These are phyloP conservation scores for Candida alai DNA, from an alignment of 805 yeast species.

Conservation along the genomic window DNA sequence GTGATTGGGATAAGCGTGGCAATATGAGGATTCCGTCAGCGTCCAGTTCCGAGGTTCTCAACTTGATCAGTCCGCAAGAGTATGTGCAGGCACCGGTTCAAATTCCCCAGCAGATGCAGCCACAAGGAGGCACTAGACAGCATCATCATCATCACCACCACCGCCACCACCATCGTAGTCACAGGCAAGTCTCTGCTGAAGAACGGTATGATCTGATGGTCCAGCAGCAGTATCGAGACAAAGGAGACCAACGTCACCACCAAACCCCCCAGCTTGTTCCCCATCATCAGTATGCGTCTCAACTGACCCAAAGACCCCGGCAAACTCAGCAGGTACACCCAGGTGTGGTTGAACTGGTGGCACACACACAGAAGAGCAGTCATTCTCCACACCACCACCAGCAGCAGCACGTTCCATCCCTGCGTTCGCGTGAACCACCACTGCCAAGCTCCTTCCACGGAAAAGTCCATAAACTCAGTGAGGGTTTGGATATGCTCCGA, in stretches of 20 bases:
- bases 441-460: too few relatives aligned
- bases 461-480: slow-evolving; percentile 10
- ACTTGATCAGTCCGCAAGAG: slow-evolving; percentile 5
- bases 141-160: slow-evolving; percentile 1
- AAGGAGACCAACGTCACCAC: background rate
- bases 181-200: background rate
- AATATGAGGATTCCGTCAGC: slow-evolving; percentile 8
- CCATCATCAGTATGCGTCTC: background rate
- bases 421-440: slow-evolving; percentile 1
- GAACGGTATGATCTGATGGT: background rate
- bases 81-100: too few relatives aligned
- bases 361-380: too few relatives aligned
- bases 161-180: slow-evolving; percentile 1
- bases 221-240: background rate
- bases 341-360: too few relatives aligned
- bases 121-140: background rate
- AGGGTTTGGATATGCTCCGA: slow-evolving; percentile 37
- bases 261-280: background rate
- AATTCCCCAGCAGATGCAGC: too few relatives aligned
- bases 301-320: background rate
- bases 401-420: too few relatives aligned
- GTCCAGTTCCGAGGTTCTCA: slow-evolving; percentile 7
- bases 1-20: slow-evolving; percentile 1
- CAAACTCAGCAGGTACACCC: background rate
- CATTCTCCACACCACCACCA: too few relatives aligned